Base-by-base conservation (phyloP, 2,329 filamentous ascomycete species). In the Neopestalotiopsis sp. region DNA sequence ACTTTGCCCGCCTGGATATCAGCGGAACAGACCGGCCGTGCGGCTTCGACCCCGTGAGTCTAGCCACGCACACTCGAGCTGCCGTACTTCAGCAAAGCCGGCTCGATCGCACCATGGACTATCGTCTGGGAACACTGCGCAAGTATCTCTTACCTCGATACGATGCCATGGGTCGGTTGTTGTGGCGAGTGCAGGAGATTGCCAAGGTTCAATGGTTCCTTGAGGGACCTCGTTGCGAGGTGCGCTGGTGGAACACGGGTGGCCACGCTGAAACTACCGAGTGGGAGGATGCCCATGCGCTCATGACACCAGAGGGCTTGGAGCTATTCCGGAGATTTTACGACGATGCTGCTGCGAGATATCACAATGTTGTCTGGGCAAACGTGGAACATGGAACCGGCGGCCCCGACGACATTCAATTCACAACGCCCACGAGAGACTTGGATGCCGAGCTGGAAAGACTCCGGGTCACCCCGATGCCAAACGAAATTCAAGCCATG, bases 171-270 rank as follows among this genome's bases (percentile, higher is more conserved):
- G 65, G 65, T 9, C 56, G 34, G 10, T 56, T 67, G 14, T 20
- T 61, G 30, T 67, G 65, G 65, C 58, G 49, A 4, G 49, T 66
- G 7, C 34, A 38, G 28, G 49, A 56, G 63, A 66, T 66, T 28
- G 6, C 10, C n/a, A 57, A n/a, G 30, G 32, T 66, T 7, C 53
- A 17, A 24, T 28, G 63, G n/a, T 34, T 13, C n/a, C 20, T 42
- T 3, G 34, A 49, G 30, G 49, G 49, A 10, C 30, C 49, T 28
- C 53, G 28, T 3, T 66, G 63, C 14, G 12, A 66, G 32, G 63
- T 66, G 63, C 10, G 24, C 17, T 65, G 62, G 62, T 58, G 63
- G 49, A 57, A 24, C 14, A 56, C 63, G 9, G 49, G 42, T 7
- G n/a, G 17, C 24, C n/a, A 64, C 28, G 20, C n/a, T n/a, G 61